phyloP scores from a whole-genome alignment of 352 stramenopile species.

The Paralagenidium karlingii region DNA sequence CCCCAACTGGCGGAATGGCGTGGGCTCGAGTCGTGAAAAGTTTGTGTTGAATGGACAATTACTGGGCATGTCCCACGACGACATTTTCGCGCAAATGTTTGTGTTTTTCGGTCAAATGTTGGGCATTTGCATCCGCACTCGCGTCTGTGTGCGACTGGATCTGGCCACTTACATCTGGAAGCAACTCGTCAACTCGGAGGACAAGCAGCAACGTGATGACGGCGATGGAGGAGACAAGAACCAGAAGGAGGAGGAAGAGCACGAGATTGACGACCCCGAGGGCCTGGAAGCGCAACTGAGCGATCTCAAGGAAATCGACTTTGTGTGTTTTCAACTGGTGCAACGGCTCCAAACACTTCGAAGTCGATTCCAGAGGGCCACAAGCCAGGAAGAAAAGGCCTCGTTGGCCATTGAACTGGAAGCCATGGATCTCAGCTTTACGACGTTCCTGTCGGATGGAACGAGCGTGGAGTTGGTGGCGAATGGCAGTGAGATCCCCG shows the following conservation, averaged over 20 bases:
- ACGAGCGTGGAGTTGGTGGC: slow-evolving; percentile 25
- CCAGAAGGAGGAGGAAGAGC: not conserved
- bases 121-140: slow-evolving; percentile 72
- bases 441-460: slow-evolving; percentile 57
- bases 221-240: slow-evolving; percentile 14
- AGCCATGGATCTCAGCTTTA: slow-evolving; percentile 64
- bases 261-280: not conserved
- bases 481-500: slow-evolving; percentile 14
- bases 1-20: slow-evolving; percentile 76
- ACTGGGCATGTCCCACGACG: slow-evolving; percentile 3
- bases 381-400: too few species aligned
- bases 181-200: slow-evolving; percentile 19
- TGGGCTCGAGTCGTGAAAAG: slow-evolving; percentile 68
- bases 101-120: slow-evolving; percentile 86
- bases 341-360: slow-evolving; percentile 15
- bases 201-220: not conserved
- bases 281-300: slow-evolving; percentile 17
- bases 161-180: slow-evolving; percentile 64
- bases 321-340: slow-evolving; percentile 36
- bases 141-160: slow-evolving; percentile 63
- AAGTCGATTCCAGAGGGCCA: too few species aligned
- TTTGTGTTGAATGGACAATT: slow-evolving; percentile 65
- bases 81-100: slow-evolving; percentile 76
- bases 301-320: slow-evolving; percentile 53
- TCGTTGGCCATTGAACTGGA: slow-evolving; percentile 31